Conservation (phyloP, 2,329 filamentous ascomycete species). For the Fragosphaeria purpurea region DNA sequence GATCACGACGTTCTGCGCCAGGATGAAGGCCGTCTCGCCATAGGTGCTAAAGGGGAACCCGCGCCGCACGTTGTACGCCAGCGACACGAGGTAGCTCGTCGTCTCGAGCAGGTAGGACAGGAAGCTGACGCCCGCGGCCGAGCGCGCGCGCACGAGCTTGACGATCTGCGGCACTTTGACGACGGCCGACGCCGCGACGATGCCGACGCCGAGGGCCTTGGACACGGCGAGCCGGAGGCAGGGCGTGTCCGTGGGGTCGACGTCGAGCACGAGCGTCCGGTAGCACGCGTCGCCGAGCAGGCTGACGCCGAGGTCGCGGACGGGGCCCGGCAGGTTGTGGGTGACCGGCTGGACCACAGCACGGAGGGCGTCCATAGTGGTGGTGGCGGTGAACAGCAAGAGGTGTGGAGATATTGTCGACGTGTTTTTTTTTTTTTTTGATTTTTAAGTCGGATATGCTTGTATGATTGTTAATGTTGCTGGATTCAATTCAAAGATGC, state of each 20-base stretch:
- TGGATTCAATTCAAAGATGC: not conserved
- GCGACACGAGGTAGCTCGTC: slow-evolving; percentile 71
- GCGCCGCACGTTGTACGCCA: slow-evolving; percentile 87
- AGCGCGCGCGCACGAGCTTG: slow-evolving; percentile 75
- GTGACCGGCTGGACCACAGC: slow-evolving; percentile 58
- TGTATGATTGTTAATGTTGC: not conserved
- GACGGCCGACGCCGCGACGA: slow-evolving; percentile 79
- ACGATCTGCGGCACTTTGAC: slow-evolving; percentile 97
- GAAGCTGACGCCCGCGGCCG: slow-evolving; percentile 76
- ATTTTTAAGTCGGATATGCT: too few relatives aligned
- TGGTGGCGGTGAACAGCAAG: not conserved
- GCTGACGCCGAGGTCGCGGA: slow-evolving; percentile 64
- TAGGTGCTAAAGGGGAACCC: slow-evolving; percentile 94
- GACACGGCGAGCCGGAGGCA: slow-evolving; percentile 87
- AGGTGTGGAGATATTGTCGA: not conserved
- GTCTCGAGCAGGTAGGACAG: slow-evolving; percentile 91
- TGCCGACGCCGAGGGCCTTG: slow-evolving; percentile 86
- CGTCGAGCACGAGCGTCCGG: slow-evolving; percentile 71
- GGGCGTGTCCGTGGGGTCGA: slow-evolving; percentile 64
- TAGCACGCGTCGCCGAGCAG: slow-evolving; percentile 82
- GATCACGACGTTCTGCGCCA: slow-evolving; percentile 87
- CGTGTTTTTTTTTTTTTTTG: not conserved
- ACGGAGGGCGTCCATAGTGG: slow-evolving; percentile 50
- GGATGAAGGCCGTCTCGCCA: slow-evolving; percentile 87
- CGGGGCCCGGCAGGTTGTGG: slow-evolving; percentile 60